phyloP scores from a whole-genome alignment of 2,329 filamentous ascomycete genomes.

The Colletotrichum navitas region DNA sequence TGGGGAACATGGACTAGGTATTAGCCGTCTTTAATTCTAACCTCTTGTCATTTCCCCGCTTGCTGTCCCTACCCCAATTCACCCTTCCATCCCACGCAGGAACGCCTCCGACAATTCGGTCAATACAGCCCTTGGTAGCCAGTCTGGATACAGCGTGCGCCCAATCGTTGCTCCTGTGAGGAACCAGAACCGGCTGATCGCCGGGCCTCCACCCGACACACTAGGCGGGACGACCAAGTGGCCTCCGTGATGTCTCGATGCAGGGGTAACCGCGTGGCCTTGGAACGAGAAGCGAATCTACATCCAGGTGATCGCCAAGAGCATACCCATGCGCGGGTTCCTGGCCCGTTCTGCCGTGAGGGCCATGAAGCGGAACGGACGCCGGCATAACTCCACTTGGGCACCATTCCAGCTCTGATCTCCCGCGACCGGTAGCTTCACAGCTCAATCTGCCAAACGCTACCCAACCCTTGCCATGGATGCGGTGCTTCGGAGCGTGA shows the following conservation, averaged over 20 bases:
- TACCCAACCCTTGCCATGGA: conserved; percentile 2
- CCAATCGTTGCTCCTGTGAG: not conserved
- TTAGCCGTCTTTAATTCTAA: not conserved
- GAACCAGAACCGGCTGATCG: conserved; percentile 12
- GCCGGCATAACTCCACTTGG: not conserved
- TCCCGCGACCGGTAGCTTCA: not conserved
- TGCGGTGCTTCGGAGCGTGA: conserved; percentile 19
- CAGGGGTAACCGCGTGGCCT: conserved; percentile 12
- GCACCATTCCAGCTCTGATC: not conserved
- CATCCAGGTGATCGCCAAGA: conserved; percentile 28
- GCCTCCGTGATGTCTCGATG: not conserved
- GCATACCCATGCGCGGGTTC: conserved; percentile 28
- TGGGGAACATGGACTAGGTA: conserved; percentile 9
- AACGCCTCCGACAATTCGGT: not conserved
- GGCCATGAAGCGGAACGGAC: not conserved
- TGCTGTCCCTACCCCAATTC: not conserved
- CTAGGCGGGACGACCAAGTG: not conserved
- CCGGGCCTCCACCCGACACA: not conserved
- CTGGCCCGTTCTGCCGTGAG: conserved; percentile 38
- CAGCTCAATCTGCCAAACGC: not conserved
- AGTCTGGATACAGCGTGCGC: not conserved
- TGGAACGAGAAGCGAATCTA: conserved; percentile 5
- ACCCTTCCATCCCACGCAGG: not conserved
- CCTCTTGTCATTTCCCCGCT: conserved; percentile 19
- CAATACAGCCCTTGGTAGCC: not conserved